Evolutionary conservation across 495 filamentous ascomycete genomes (phyloP).

Genomic region (Chaetomium cochliodes): DNA sequence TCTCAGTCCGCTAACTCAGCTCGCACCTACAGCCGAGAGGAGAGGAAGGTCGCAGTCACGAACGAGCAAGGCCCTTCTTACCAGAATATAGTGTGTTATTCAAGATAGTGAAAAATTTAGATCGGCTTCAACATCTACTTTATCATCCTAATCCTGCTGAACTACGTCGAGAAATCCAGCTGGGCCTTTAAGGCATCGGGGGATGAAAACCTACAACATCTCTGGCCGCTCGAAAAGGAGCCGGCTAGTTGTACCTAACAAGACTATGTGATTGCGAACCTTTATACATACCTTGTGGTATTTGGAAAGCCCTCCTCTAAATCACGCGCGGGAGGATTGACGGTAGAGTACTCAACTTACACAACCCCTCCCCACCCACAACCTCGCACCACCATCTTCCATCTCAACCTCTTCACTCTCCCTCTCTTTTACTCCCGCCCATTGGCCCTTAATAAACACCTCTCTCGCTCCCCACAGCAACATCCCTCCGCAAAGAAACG

Average conservation of each 20-base stretch:
- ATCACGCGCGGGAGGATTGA: conserved; percentile 52
- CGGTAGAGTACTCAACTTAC: conserved; percentile 32
- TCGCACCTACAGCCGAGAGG: conserved; percentile 72
- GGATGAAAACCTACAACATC: conserved; percentile 52
- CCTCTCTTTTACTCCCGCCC: too few relatives aligned
- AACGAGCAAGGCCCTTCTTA: conserved; percentile 67
- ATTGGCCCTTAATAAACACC: too few relatives aligned
- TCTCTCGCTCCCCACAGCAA: too few relatives aligned
- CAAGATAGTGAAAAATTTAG: conserved; percentile 67
- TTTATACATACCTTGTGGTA: conserved; percentile 72
- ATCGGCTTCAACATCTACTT: conserved; percentile 72
- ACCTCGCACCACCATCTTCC: too few relatives aligned
- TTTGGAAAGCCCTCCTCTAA: conserved; percentile 68
- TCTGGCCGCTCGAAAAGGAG: conserved; percentile 71
- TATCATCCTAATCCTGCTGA: conserved; percentile 68
- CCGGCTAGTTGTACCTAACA: conserved; percentile 65
- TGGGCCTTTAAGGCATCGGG: conserved; percentile 79
- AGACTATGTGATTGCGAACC: conserved; percentile 68
- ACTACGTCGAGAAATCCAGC: conserved; percentile 76
- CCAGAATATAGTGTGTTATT: conserved; percentile 72
- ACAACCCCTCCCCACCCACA: too few relatives aligned
- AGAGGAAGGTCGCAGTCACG: conserved; percentile 63
- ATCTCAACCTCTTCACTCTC: too few relatives aligned
- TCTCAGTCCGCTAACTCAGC: conserved; percentile 46
- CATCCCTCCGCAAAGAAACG: too few relatives aligned